phyloP scores from a whole-genome alignment of 2,329 filamentous ascomycete genomes.

The Fusarium poae region DNA sequence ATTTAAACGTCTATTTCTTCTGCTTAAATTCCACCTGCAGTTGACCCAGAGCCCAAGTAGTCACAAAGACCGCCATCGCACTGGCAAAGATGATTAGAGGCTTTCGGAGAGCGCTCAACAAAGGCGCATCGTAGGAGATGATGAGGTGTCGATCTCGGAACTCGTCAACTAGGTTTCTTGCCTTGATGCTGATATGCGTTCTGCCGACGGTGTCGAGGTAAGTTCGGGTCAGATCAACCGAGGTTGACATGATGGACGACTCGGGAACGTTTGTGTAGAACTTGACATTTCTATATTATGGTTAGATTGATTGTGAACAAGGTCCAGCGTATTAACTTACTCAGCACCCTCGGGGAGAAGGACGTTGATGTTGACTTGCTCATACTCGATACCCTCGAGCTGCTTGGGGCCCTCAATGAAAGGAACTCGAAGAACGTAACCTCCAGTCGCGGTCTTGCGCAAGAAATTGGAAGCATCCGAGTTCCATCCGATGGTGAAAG shows the following conservation, averaged over 20 bases:
- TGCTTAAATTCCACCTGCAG: conserved; percentile 82
- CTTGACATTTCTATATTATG: conserved; percentile 77
- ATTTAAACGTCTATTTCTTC: conserved; percentile 53
- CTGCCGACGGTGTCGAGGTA: conserved; percentile 95
- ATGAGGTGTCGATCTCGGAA: conserved; percentile 85
- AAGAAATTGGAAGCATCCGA: conserved; percentile 83
- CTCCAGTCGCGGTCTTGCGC: conserved; percentile 73
- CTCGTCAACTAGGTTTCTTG: conserved; percentile 91
- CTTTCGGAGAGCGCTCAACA: conserved; percentile 82
- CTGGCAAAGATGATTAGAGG: conserved; percentile 84
- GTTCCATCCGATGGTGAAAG: conserved; percentile 97
- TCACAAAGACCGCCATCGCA: conserved; percentile 78
- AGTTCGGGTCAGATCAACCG: conserved; percentile 78
- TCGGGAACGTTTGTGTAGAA: conserved; percentile 79
- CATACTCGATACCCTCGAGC: conserved; percentile 87
- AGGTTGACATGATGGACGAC: conserved; percentile 69
- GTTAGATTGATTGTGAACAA: conserved; percentile 45
- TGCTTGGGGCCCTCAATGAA: conserved; percentile 94
- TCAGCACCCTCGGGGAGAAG: conserved; percentile 92
- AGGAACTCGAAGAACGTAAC: conserved; percentile 89
- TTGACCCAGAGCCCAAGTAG: conserved; percentile 80
- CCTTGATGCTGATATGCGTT: conserved; percentile 82
- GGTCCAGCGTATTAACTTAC: conserved; percentile 63
- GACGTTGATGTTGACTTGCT: conserved; percentile 81
- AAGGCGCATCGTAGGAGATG: conserved; percentile 88